Evolutionary conservation across 1,284 basidiomycete species (phyloP), one percentile per base, ranked within the genome.

Genomic region (Melampsora larici-populina): DNA sequence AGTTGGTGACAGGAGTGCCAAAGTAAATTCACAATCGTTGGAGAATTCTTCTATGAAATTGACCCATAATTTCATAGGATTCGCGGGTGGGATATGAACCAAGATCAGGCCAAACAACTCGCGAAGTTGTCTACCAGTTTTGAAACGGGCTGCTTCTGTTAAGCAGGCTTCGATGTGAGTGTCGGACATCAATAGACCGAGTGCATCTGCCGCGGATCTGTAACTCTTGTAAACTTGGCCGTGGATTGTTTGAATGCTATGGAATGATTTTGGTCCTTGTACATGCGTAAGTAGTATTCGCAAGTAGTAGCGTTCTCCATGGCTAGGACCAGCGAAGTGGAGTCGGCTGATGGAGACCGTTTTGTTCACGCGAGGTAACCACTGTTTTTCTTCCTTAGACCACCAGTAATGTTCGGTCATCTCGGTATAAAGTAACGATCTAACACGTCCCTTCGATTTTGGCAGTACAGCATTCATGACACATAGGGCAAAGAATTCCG

Each of bases 61-160:
- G 3, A 8, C 21, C 36, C 55, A 46, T 5, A 71, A 24, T 3
- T 18, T n/a, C 1, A 2, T 33, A 1, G 69, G 69, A 8, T 60
- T 33, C 8, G 69, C 55, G n/a, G 69, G 69, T 1, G 69, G 26
- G 6, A n/a, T 58, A 29, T 58, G 55, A 21, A 71, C 33, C 6
- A 26, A 60, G 15, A 72, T 72, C 2, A 62, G 21, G 8, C 21
- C 26, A 36, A 62, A 71, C 49, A 71, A n/a, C 69, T 71, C 24
- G 8, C 4, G 26, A 1, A 71, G 29, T n/a, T n/a, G n/a, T n/a
- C n/a, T n/a, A n/a, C n/a, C n/a, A n/a, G n/a, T n/a, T n/a, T n/a
- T n/a, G n/a, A 3, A n/a, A 2, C 24, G 9, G 4, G n/a, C n/a
- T 1, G 67, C 67, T n/a, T 71, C 33, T 4, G 29, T 26, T 31